Percentiles rank a stretch among this genome's conserved stretches.
Evolutionary conservation across 2,329 filamentous ascomycete genomes (phyloP).

Genomic region (Sporothrix protearum): DNA sequence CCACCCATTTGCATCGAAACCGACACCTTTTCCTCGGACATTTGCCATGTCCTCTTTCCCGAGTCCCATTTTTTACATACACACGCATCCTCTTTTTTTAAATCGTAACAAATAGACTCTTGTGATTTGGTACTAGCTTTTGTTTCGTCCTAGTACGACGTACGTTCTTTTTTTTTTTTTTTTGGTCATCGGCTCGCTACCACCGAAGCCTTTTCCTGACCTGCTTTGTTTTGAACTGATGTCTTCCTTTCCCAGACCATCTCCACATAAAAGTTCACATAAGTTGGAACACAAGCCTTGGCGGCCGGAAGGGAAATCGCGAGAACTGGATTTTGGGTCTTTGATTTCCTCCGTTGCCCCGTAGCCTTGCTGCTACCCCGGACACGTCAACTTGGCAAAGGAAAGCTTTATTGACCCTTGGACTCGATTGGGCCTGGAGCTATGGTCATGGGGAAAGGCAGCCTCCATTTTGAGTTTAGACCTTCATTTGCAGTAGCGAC

Average conservation of each 20-base stretch:
- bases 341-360: neutral
- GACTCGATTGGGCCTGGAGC: neutral
- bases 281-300: neutral
- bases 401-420: neutral
- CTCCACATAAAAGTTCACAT: neutral
- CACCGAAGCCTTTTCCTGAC: neutral
- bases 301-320: neutral
- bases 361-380: constrained; percentile 2
- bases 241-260: neutral
- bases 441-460: neutral
- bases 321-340: neutral
- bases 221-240: neutral
- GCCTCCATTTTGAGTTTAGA: neutral
- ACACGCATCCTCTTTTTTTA: neutral
- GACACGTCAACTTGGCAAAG: neutral
- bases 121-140: constrained; percentile 8
- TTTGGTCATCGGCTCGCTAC: neutral
- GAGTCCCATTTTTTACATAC: constrained; percentile 4
- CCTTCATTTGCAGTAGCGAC: neutral
- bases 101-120: constrained; percentile 13
- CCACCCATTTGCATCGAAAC: constrained; percentile 1
- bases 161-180: neutral
- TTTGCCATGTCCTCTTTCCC: neutral
- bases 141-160: neutral
- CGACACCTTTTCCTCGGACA: neutral